A percentile compares a stretch with the other conserved stretches of the same genome.
Conservation (phyloP, 2,329 filamentous ascomycete genomes). For the Aureobasidium lini region DNA sequence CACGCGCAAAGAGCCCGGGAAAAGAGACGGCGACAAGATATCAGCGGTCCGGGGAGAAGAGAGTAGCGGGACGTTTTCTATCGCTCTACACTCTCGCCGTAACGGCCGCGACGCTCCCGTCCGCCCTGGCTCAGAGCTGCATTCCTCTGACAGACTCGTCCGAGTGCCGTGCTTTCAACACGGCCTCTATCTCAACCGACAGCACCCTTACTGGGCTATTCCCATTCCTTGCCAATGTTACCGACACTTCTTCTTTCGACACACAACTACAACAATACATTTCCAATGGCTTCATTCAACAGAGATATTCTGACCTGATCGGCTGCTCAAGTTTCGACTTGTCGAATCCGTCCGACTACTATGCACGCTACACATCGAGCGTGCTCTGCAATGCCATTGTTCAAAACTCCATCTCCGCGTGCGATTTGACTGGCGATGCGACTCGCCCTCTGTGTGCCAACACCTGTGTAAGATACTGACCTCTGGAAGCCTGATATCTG, state of each 20-base stretch:
- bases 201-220: constrained; percentile 52
- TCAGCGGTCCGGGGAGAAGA: neutral
- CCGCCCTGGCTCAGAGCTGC: constrained; percentile 42
- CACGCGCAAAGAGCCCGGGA: neutral
- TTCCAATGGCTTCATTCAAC: constrained; percentile 62
- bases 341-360: constrained; percentile 70
- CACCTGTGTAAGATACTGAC: constrained; percentile 59
- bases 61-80: neutral
- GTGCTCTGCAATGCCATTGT: constrained; percentile 91
- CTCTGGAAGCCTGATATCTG: neutral
- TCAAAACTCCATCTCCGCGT: constrained; percentile 72
- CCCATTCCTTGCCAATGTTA: constrained; percentile 78
- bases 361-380: constrained; percentile 87
- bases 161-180: constrained; percentile 63
- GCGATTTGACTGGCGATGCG: constrained; percentile 55
- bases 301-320: constrained; percentile 71
- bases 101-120: constrained; percentile 14
- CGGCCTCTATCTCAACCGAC: constrained; percentile 63
- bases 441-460: constrained; percentile 79
- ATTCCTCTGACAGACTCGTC: constrained; percentile 65
- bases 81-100: neutral
- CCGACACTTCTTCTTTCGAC: constrained; percentile 71
- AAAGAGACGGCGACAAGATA: neutral
- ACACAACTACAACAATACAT: constrained; percentile 65
- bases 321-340: constrained; percentile 74